Conservation (phyloP, 768 basidiomycete genomes). For the Lentinula detonsa region DNA sequence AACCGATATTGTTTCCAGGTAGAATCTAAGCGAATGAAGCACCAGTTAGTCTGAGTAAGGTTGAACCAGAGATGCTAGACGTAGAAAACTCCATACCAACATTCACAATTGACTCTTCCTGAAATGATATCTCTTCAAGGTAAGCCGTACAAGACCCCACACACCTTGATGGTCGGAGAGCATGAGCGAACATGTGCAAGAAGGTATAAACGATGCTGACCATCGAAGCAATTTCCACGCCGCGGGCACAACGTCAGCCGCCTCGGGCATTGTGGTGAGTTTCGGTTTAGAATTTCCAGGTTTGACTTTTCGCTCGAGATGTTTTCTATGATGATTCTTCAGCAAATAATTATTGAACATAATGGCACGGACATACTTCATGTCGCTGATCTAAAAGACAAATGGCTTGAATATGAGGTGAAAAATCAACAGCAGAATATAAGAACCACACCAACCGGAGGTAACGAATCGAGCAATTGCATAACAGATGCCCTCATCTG, state of each 20-base stretch:
- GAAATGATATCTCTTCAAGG: conserved; percentile 53
- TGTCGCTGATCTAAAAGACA: conserved; percentile 38
- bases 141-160: conserved; percentile 71
- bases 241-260: conserved; percentile 42
- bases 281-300: conserved; percentile 48
- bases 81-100: conserved; percentile 31
- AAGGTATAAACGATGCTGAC: conserved; percentile 23
- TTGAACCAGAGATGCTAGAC: not conserved
- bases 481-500: conserved; percentile 45
- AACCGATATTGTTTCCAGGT: conserved; percentile 62
- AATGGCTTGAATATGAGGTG: not conserved
- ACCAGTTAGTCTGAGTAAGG: not conserved
- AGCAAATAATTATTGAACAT: not conserved
- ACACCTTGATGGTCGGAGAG: conserved; percentile 34
- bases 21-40: conserved; percentile 23
- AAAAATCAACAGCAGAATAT: not conserved
- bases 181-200: not conserved
- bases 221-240: conserved; percentile 65
- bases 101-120: conserved; percentile 48
- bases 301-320: conserved; percentile 46
- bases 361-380: conserved; percentile 32
- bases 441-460: conserved; percentile 30
- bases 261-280: conserved; percentile 38
- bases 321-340: conserved; percentile 15
- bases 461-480: conserved; percentile 38